These are phyloP conservation scores for Penicillium arizonense DNA, from an alignment of 495 filamentous ascomycete species.

Conservation along the genomic window DNA sequence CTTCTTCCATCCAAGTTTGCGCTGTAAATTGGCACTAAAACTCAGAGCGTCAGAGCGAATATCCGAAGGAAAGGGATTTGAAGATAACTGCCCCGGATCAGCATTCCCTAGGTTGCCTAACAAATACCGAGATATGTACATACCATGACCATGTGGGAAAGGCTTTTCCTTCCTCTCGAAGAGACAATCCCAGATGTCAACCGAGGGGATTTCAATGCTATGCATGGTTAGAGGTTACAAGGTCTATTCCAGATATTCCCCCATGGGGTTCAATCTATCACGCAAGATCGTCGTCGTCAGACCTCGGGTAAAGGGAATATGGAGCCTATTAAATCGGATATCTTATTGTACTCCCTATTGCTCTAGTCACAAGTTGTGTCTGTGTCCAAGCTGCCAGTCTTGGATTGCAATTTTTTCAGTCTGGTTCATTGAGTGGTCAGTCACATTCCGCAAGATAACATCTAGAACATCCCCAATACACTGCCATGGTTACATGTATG, in stretches of 20 bases:
- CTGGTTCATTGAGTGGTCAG: no score
- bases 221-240: neutral
- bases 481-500: no score
- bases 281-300: no score
- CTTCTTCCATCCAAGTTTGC: slow-evolving; percentile 48
- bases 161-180: neutral
- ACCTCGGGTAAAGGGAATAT: no score
- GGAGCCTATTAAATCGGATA: no score
- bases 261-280: no score
- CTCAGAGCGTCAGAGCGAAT: neutral
- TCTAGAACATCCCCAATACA: no score
- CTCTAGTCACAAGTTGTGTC: no score
- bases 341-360: no score
- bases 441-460: no score
- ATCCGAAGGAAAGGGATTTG: neutral
- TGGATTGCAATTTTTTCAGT: no score
- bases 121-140: neutral
- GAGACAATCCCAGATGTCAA: neutral
- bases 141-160: neutral
- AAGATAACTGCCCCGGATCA: neutral
- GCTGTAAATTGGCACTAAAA: neutral
- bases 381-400: no score
- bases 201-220: neutral
- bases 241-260: neutral
- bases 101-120: neutral